Conservation (phyloP, 1,284 basidiomycete species). For the Inonotus obliquus region DNA sequence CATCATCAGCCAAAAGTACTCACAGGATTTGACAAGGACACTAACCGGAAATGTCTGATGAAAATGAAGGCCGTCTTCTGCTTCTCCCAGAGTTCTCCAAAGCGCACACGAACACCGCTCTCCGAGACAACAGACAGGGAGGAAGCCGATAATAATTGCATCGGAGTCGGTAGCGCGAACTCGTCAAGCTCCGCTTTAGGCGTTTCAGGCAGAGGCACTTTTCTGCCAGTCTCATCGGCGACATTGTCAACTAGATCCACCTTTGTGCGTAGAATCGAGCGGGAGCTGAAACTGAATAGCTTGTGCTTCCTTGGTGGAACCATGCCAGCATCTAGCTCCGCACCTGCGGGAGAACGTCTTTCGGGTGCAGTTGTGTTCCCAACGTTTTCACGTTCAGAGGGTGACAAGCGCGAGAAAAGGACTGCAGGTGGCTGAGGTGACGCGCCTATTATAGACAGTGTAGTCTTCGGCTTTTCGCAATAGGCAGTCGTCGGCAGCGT, state of each 20-base stretch:
- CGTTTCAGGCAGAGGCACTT: background rate
- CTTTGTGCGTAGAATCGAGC: slow-evolving; percentile 3
- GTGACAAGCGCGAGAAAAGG: background rate
- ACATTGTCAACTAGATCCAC: slow-evolving; percentile 8
- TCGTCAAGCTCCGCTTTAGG: slow-evolving; percentile 3
- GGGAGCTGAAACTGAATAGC: slow-evolving; percentile 17
- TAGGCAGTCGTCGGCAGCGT: background rate
- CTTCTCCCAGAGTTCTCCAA: slow-evolving; percentile 67
- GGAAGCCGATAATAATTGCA: slow-evolving; percentile 58
- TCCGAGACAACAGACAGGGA: slow-evolving; percentile 61
- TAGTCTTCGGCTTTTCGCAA: background rate
- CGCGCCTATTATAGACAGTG: background rate
- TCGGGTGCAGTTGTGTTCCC: slow-evolving; percentile 11
- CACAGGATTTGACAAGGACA: slow-evolving; percentile 2
- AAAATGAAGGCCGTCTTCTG: slow-evolving; percentile 71
- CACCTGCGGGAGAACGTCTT: background rate
- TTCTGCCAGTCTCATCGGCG: background rate
- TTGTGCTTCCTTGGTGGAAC: slow-evolving; percentile 3
- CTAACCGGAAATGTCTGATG: slow-evolving; percentile 68
- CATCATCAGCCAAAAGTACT: background rate
- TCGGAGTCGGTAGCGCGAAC: slow-evolving; percentile 34
- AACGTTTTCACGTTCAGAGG: background rate
- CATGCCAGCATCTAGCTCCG: slow-evolving; percentile 12
- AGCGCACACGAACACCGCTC: slow-evolving; percentile 59
- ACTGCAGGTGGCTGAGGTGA: slow-evolving; percentile 1